Base-by-base conservation (phyloP, 495 filamentous ascomycete genomes). In the Extremus antarcticus region DNA sequence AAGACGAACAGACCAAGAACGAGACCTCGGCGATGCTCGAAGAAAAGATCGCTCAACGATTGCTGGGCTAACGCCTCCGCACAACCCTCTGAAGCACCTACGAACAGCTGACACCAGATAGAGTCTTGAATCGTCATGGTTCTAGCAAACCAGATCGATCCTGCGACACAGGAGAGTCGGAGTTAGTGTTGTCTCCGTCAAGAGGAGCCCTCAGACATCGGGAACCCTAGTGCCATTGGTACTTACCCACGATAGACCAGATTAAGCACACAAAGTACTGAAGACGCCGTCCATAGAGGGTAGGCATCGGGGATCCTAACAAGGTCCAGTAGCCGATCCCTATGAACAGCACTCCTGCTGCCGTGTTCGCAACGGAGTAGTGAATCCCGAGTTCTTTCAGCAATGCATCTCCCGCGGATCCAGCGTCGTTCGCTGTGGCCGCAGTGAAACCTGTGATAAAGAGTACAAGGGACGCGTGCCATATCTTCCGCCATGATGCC, bases 371-470 rank as follows among this genome's bases (percentile, higher is more conserved):
- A 23, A 55, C 53, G 21, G 41, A 22, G 23, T 55, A 55, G 43
- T 24, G 11, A 23, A 55, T 55, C 17, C 29, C 45, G 8, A 55
- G 53, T 4, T 48, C 43, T 17, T 32, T 17, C 3, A 47, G 22
- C 53, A 48, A 16, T 3, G 2, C 25, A 21, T 57, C 54, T 19
- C 29, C 54, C 7, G 54, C 54, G 4, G 29, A 4, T n/a, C 54
- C 54, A 19, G 54, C 54, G 45, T 57, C 54, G 25, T 57, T 57
- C 21, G 54, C 51, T 8, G 25, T 57, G 22, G 47, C 54, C 22
- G 54, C 54, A 11, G 54, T 57, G 11, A 57, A 38, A 13, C 19
- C 54, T 17, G 54, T 51, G 47, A 57, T 57, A 35, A 57, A 57
- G 22, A 50, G 49, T 11, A 51, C 47, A 7, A 57, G 48, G 16